phyloP scores from a whole-genome alignment of 202 grass and related monocot genomes.

The Cymbopogon flexuosus region DNA sequence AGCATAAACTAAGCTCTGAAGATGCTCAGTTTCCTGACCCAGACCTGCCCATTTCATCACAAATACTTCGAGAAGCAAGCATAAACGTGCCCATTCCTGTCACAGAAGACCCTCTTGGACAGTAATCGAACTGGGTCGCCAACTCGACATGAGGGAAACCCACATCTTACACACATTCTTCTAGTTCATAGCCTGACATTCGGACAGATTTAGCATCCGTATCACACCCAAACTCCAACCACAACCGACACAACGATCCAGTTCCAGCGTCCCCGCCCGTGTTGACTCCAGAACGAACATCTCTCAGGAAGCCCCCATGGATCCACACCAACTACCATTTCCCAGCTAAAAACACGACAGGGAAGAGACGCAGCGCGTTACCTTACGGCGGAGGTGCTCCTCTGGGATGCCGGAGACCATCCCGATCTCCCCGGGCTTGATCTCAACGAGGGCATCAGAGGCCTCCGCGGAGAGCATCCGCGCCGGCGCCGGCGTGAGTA shows the following conservation, averaged over 20 bases:
- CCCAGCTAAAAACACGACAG: not conserved
- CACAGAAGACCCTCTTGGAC: not conserved
- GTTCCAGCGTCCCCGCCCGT: not conserved
- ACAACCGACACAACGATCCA: not conserved
- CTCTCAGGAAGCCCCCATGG: not conserved
- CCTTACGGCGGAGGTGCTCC: constrained; percentile 78
- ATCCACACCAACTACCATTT: constrained; percentile 10
- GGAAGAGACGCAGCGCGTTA: not conserved
- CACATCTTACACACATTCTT: constrained; percentile 6
- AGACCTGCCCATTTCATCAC: not conserved
- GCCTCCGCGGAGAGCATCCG: constrained; percentile 44
- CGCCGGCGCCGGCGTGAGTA: constrained; percentile 35
- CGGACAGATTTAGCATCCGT: not conserved
- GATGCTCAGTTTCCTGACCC: constrained; percentile 7
- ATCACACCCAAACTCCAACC: not conserved
- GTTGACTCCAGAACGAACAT: not conserved
- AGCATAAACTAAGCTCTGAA: not conserved
- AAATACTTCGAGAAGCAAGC: not conserved
- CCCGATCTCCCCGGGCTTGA: constrained; percentile 89
- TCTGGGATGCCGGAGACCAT: constrained; percentile 79
- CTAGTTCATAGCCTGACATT: not conserved
- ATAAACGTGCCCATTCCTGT: not conserved
- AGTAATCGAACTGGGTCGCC: not conserved
- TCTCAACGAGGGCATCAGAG: constrained; percentile 65
- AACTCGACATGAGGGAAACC: not conserved